Evolutionary conservation across 176 grass and related monocot species (phyloP), one percentile per base, ranked within the genome.

Genomic region (Miscanthus lutarioriparius): DNA sequence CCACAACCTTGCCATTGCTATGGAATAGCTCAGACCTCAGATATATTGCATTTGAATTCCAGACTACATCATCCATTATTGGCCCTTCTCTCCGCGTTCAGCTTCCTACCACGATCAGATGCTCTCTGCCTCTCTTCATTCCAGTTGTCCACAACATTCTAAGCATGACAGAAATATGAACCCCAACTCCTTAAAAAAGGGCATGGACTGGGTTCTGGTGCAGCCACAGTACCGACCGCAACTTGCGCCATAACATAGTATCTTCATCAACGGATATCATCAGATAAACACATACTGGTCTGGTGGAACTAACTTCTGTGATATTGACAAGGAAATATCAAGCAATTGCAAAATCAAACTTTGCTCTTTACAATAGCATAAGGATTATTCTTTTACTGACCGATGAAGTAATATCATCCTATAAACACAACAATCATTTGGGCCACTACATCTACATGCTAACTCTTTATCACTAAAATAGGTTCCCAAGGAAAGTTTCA

Each of bases 371-470:
- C 70, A 73, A 48, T 45, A 72, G 11, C 23, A 47, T 5, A 72
- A 49, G 13, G 58, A 80, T 86, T 74, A 49, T 66, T 72, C 37
- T 61, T 63, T 30, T 49, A 48, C 45, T 76, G 12, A 53, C 5
- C n/a, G 12, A 37, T 22, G 5, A 67, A 73, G 19, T 40, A 78
- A 51, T 19, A 5, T 8, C 30, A 49, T 9, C 10, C 56, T 13
- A 39, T 59, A 13, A 76, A 43, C 58, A 81, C 27, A 64, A 49
- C 39, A 82, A 38, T 66, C 27, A 79, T 32, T n/a, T 78, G 19
- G 38, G 44, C 5, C 14, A 59, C 64, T 72, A 56, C 66, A 72
- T 26, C 12, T 74, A 82, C 66, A 90, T 72, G 44, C 65, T 37
- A 53, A 27, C 33, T 82, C 19, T 86, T 72, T 63, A 65, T 54